Percentiles rank a stretch among this genome's conserved stretches.
phyloP scores from a whole-genome alignment of 768 basidiomycete genomes.

The Psilocybe sp. region DNA sequence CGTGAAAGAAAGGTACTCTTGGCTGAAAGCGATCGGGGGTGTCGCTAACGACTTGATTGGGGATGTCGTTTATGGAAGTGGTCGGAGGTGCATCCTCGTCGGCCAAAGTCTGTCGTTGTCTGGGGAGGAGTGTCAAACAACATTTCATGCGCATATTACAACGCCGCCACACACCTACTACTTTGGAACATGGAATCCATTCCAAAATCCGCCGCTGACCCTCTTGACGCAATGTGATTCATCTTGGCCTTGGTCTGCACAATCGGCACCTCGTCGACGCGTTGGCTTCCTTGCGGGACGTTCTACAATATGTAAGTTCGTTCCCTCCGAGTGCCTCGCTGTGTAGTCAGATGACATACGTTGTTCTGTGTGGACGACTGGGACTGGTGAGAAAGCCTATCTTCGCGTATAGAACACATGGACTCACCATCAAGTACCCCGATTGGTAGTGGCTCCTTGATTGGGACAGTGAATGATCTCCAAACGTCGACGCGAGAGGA shows the following conservation, averaged over 20 bases:
- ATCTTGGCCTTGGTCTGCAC: constrained; percentile 81
- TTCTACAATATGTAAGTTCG: constrained; percentile 26
- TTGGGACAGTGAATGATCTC: constrained; percentile 62
- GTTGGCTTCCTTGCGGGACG: constrained; percentile 54
- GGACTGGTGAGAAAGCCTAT: not conserved
- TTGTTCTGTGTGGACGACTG: constrained; percentile 65
- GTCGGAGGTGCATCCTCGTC: constrained; percentile 84
- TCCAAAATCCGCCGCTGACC: constrained; percentile 70
- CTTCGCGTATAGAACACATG: not conserved
- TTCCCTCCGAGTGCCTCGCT: not conserved
- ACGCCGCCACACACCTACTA: constrained; percentile 41
- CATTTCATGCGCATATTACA: too few species aligned
- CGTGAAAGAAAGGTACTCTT: constrained; percentile 30
- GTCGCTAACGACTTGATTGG: constrained; percentile 51
- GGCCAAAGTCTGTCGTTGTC: constrained; percentile 59
- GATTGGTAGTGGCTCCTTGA: constrained; percentile 77
- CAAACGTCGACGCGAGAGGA: constrained; percentile 48
- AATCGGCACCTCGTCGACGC: constrained; percentile 70
- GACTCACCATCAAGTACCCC: constrained; percentile 74
- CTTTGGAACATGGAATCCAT: constrained; percentile 86
- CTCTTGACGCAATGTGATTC: constrained; percentile 64
- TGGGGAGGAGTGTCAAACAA: constrained; percentile 12
- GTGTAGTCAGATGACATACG: constrained; percentile 28
- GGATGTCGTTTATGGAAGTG: constrained; percentile 72
- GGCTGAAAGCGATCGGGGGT: constrained; percentile 40